These are phyloP conservation scores for Tylopilus vinaceipallidus DNA, from an alignment of 768 basidiomycete genomes.

Conservation along the genomic window DNA sequence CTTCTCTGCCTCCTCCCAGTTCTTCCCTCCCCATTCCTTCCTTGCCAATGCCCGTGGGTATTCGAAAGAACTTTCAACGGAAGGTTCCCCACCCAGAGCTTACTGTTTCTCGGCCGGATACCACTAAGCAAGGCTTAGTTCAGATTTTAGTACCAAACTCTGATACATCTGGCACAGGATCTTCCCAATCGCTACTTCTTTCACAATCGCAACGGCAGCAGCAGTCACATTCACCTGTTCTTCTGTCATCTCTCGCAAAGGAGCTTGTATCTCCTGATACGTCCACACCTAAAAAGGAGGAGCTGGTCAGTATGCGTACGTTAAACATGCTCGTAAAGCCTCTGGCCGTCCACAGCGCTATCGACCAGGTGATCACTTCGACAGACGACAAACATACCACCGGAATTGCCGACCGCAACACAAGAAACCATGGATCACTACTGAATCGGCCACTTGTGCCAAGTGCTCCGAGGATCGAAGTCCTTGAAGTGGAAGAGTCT, in stretches of 20 bases:
- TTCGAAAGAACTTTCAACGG: conserved; percentile 35
- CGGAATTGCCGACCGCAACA: background rate
- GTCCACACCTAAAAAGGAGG: conserved; percentile 19
- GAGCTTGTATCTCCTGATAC: conserved; percentile 19
- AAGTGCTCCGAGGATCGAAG: conserved; percentile 10
- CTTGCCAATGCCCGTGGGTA: conserved; percentile 1
- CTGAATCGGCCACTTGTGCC: background rate
- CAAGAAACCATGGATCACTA: background rate
- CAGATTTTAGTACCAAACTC: conserved; percentile 56
- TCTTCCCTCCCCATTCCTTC: conserved; percentile 13
- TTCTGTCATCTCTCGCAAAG: conserved; percentile 20
- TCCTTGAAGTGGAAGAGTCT: conserved; percentile 10
- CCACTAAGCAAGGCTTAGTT: conserved; percentile 33
- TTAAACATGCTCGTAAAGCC: conserved; percentile 8
- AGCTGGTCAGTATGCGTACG: background rate
- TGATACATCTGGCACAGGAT: conserved; percentile 44
- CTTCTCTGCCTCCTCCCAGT: conserved; percentile 13
- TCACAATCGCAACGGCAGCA: conserved; percentile 30
- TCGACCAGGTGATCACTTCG: background rate
- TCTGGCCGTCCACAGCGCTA: background rate
- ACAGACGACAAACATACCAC: background rate
- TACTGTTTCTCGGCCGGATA: conserved; percentile 32
- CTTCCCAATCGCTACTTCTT: conserved; percentile 28
- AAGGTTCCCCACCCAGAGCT: conserved; percentile 46
- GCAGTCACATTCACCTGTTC: conserved; percentile 4